These are phyloP conservation scores for Termitomyces sp. DNA, from an alignment of 768 basidiomycete species.

Conservation along the genomic window DNA sequence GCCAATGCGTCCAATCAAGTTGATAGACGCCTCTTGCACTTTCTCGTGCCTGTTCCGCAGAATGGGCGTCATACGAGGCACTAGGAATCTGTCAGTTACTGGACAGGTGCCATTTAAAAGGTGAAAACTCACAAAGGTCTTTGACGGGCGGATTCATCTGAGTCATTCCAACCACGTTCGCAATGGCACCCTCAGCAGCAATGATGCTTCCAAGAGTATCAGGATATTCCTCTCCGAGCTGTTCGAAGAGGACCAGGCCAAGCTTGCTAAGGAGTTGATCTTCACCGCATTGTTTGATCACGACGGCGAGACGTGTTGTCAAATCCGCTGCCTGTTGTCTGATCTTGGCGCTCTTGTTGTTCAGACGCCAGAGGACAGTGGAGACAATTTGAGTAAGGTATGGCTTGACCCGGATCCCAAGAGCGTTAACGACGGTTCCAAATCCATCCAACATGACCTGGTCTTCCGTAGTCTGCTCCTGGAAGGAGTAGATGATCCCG, in stretches of 20 bases:
- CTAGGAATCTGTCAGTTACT: constrained; percentile 32
- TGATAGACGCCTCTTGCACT: constrained; percentile 99
- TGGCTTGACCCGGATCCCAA: constrained; percentile 95
- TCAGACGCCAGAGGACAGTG: constrained; percentile 97
- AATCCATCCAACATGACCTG: constrained; percentile 99
- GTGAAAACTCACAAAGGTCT: constrained; percentile 77
- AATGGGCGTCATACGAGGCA: constrained; percentile 99
- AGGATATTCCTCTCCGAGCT: constrained; percentile 98
- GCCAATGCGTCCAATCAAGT: constrained; percentile 95
- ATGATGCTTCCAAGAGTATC: constrained; percentile 99
- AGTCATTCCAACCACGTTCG: constrained; percentile 99
- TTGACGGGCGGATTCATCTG: constrained; percentile 99
- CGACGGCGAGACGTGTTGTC: constrained; percentile 90
- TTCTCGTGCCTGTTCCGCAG: constrained; percentile 98
- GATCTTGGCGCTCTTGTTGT: constrained; percentile 99
- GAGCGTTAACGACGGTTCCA: constrained; percentile 93
- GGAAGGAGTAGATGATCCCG: constrained; percentile 99
- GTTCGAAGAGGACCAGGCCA: constrained; percentile 95
- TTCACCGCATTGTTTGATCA: constrained; percentile 98
- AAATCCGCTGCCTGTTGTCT: constrained; percentile 99
- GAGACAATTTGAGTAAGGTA: constrained; percentile 99
- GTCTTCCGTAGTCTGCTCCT: constrained; percentile 98
- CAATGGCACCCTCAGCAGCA: constrained; percentile 96
- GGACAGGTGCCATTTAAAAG: neutral
- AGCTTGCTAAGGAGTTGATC: constrained; percentile 94